Evolutionary conservation across 768 basidiomycete species (phyloP).

Genomic region (Pleurotus pulmonarius): DNA sequence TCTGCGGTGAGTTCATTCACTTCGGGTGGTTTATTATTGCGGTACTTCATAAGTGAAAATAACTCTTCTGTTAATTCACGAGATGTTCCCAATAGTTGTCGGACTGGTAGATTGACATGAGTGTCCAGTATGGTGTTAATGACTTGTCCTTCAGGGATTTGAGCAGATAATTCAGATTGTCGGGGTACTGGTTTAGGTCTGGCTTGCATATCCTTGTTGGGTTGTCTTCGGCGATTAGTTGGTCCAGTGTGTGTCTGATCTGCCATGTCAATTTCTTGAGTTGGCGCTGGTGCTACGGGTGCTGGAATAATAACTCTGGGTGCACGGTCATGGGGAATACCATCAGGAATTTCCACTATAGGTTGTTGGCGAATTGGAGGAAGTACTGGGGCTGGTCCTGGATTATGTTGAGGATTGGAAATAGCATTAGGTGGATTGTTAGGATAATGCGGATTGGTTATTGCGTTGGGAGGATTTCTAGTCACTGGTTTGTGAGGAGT

Average conservation of each 20-base stretch:
- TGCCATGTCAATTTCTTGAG: background rate
- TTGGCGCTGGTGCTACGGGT: no score
- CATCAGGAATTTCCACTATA: background rate
- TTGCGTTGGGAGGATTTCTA: no score
- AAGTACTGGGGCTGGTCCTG: background rate
- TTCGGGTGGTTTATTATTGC: no score
- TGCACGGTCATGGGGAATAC: no score
- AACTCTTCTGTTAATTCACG: background rate
- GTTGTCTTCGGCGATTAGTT: background rate
- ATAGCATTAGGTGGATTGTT: no score
- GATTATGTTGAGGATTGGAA: background rate
- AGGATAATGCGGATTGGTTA: no score
- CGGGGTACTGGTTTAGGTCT: background rate
- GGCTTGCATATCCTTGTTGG: background rate
- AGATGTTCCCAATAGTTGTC: background rate
- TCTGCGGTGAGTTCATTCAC: no score
- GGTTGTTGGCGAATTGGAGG: no score
- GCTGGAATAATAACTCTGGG: no score
- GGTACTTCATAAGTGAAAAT: background rate
- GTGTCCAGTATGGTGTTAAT: slow-evolving; percentile 4
- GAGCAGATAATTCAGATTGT: slow-evolving; percentile 7
- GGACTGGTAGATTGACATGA: background rate
- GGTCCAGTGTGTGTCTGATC: background rate
- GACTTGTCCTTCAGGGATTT: background rate
- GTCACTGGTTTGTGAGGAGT: background rate